phyloP scores from a whole-genome alignment of 306 rosid genomes.

The Prosopis cineraria region DNA sequence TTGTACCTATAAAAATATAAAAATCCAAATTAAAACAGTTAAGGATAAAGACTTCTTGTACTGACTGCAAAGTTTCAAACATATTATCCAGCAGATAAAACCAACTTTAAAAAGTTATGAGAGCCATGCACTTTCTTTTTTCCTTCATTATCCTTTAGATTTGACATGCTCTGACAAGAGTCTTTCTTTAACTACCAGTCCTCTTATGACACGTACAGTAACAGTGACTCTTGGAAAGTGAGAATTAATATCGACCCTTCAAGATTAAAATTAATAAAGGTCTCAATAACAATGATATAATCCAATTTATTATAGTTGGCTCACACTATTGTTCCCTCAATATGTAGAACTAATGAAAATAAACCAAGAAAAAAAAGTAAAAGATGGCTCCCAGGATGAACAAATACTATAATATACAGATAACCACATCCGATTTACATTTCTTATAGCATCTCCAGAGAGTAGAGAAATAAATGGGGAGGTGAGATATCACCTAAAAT shows the following conservation, averaged over 20 bases:
- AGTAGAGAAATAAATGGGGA: conserved; percentile 2
- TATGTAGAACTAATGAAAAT: background rate
- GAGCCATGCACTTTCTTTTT: background rate
- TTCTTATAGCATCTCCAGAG: background rate
- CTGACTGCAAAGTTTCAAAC: background rate
- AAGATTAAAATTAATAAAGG: background rate
- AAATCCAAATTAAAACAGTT: conserved; percentile 18
- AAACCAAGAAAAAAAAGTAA: background rate
- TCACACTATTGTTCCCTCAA: background rate
- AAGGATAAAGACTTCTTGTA: too few species aligned
- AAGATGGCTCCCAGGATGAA: background rate
- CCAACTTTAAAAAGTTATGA: background rate
- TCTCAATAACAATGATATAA: background rate
- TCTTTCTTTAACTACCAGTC: background rate
- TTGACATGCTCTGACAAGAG: background rate
- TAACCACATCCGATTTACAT: conserved; percentile 4
- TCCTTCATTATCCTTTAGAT: background rate
- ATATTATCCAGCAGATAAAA: background rate
- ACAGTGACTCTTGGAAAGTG: background rate
- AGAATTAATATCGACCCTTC: background rate
- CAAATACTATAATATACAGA: background rate
- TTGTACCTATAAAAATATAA: conserved; percentile 62
- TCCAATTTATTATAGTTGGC: background rate
- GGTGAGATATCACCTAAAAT: background rate
- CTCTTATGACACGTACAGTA: background rate